phyloP scores from a whole-genome alignment of 768 basidiomycete genomes.

The Pisolithus sp. region DNA sequence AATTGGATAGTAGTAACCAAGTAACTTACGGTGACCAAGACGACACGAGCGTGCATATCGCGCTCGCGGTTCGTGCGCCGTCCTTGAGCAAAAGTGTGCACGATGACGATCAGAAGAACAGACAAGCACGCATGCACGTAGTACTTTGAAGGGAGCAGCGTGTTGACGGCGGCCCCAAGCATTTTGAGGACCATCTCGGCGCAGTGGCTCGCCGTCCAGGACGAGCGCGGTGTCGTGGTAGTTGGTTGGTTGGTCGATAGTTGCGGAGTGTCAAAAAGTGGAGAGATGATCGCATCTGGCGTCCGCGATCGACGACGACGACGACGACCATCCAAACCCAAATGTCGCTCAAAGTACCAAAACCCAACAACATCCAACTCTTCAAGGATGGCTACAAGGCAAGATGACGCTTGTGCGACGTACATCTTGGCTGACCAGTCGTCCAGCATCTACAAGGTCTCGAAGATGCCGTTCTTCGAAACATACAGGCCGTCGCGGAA shows the following conservation, averaged over 20 bases:
- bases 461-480: constrained; percentile 95
- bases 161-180: constrained; percentile 30
- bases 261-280: background rate
- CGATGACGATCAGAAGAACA: constrained; percentile 38
- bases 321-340: background rate
- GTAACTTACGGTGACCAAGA: constrained; percentile 61
- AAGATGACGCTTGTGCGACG: background rate
- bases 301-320: too few species aligned
- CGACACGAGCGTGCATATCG: constrained; percentile 63
- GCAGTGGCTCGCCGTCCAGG: background rate
- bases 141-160: constrained; percentile 52
- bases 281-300: too few species aligned
- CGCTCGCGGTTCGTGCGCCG: constrained; percentile 65
- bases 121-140: constrained; percentile 45
- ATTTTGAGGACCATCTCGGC: constrained; percentile 51
- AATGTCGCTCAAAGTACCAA: constrained; percentile 95
- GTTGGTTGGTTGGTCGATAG: background rate
- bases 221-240: background rate
- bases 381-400: constrained; percentile 99
- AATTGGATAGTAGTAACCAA: background rate
- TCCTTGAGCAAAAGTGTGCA: constrained; percentile 62
- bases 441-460: constrained; percentile 74
- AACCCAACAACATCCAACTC: constrained; percentile 79
- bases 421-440: constrained; percentile 4
- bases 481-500: constrained; percentile 94